Conservation (phyloP, 148 eudicot genomes). For the Polygonum maritimum region DNA sequence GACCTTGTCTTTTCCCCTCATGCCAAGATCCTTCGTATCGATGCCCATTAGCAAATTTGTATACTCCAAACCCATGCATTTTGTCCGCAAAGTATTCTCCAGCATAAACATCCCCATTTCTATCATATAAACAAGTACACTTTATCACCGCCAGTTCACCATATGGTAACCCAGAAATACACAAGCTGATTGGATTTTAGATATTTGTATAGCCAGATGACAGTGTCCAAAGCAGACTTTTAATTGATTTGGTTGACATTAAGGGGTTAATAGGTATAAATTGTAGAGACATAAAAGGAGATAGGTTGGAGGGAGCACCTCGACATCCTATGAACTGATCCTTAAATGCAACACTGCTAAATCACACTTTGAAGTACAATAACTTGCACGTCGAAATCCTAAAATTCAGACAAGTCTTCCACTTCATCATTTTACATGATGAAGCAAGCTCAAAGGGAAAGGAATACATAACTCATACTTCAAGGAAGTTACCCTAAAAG, state of each 20-base stretch:
- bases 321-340: neutral
- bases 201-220: neutral
- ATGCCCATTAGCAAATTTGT: conserved; percentile 81
- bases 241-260: neutral
- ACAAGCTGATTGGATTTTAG: neutral
- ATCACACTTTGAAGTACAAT: neutral
- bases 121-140: conserved; percentile 10
- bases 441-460: neutral
- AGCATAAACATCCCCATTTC: conserved; percentile 85
- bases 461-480: neutral
- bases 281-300: neutral
- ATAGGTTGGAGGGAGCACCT: neutral
- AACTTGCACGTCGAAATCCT: neutral
- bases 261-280: neutral
- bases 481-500: neutral
- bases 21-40: conserved; percentile 96
- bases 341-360: neutral
- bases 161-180: neutral
- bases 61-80: conserved; percentile 94
- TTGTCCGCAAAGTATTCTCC: conserved; percentile 96
- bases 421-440: neutral
- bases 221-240: neutral
- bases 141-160: neutral
- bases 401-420: neutral
- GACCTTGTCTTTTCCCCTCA: conserved; percentile 95